Conservation (phyloP, 2,329 filamentous ascomycete species). For the Phialemoniopsis sp. region DNA sequence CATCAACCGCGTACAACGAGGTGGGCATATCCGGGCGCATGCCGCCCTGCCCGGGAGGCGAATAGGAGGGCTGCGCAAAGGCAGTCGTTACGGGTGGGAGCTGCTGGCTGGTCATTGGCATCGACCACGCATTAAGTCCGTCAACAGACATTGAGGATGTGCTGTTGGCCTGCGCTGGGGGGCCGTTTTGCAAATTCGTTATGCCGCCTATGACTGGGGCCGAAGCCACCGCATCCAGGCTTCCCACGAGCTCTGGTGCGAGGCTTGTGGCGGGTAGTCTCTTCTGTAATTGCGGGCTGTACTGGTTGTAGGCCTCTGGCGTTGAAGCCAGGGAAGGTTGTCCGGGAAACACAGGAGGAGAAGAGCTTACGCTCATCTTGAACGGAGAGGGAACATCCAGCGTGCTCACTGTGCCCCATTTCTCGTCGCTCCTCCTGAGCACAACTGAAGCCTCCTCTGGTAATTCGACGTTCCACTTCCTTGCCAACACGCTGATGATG, state of each 20-base stretch:
- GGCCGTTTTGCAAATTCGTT: too few species aligned
- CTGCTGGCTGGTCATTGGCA: background rate
- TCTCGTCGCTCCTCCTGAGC: slow-evolving; percentile 73
- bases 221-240: slow-evolving; percentile 14
- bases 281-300: slow-evolving; percentile 28
- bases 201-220: slow-evolving; percentile 2
- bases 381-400: slow-evolving; percentile 57
- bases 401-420: slow-evolving; percentile 69
- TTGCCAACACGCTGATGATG: slow-evolving; percentile 78
- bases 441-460: slow-evolving; percentile 78
- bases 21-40: slow-evolving; percentile 21
- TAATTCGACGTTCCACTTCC: slow-evolving; percentile 86
- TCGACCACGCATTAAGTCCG: slow-evolving; percentile 7
- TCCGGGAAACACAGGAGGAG: slow-evolving; percentile 11
- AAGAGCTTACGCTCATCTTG: slow-evolving; percentile 18
- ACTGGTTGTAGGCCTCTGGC: slow-evolving; percentile 15
- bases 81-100: too few species aligned
- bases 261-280: slow-evolving; percentile 17
- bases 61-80: too few species aligned
- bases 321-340: slow-evolving; percentile 9
- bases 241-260: slow-evolving; percentile 20
- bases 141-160: background rate
- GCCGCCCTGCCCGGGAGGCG: too few species aligned
- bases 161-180: too few species aligned
- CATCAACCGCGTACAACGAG: slow-evolving; percentile 38